Conservation (phyloP, 225 moss, liverwort and hornwort species). For the Marchantia polymorpha region DNA sequence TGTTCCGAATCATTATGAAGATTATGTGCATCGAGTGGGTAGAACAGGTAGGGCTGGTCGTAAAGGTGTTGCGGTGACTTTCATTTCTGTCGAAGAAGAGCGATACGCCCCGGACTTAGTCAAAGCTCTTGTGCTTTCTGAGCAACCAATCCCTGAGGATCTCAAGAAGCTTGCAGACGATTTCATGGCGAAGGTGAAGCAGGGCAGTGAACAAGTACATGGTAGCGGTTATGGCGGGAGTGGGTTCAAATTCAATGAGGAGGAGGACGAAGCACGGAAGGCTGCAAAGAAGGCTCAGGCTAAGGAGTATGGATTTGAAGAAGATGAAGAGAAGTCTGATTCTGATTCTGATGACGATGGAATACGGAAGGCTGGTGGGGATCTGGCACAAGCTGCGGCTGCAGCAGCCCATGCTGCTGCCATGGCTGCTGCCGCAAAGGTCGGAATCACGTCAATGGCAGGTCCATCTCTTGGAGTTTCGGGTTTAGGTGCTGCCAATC, state of each 20-base stretch:
- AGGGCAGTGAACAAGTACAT: slow-evolving; percentile 98
- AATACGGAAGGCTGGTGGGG: slow-evolving; percentile 95
- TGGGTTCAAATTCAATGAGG: slow-evolving; percentile 97
- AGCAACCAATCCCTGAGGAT: slow-evolving; percentile 95
- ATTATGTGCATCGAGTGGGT: slow-evolving; percentile 98
- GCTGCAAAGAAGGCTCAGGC: slow-evolving; percentile 98
- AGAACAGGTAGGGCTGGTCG: slow-evolving; percentile 96
- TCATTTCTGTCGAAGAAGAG: slow-evolving; percentile 92
- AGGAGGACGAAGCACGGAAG: slow-evolving; percentile 95
- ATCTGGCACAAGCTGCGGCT: slow-evolving; percentile 75
- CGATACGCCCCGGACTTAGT: slow-evolving; percentile 94
- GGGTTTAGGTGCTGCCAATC: slow-evolving; percentile 59
- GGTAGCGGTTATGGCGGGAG: slow-evolving; percentile 99
- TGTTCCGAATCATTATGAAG: slow-evolving; percentile 96
- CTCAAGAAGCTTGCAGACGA: slow-evolving; percentile 95
- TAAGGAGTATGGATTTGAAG: slow-evolving; percentile 97
- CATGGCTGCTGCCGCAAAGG: slow-evolving; percentile 94
- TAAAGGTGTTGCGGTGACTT: slow-evolving; percentile 91
- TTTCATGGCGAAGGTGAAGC: slow-evolving; percentile 91
- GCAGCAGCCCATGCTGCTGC: slow-evolving; percentile 92
- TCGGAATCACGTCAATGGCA: slow-evolving; percentile 61
- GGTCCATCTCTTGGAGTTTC: slow-evolving; percentile 54
- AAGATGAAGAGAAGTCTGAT: slow-evolving; percentile 97
- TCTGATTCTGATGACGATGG: slow-evolving; percentile 97
- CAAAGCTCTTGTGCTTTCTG: slow-evolving; percentile 86